Evolutionary conservation across 2,329 filamentous ascomycete species (phyloP).

Genomic region (Diaporthe helianthi): DNA sequence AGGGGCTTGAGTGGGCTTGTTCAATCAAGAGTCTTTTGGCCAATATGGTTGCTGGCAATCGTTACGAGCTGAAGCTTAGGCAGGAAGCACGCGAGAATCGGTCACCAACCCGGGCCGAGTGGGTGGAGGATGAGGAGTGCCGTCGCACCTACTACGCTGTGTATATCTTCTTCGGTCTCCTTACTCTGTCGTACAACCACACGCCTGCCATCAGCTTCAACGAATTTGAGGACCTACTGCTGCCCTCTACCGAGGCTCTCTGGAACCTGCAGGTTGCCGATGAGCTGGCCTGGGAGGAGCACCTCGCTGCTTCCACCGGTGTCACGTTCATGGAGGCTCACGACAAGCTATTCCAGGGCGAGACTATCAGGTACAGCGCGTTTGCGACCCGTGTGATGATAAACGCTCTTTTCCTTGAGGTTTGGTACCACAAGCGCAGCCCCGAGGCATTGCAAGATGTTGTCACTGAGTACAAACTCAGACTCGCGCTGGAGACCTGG

Average conservation of each 20-base stretch:
- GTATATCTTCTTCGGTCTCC: constrained; percentile 96
- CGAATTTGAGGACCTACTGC: constrained; percentile 90
- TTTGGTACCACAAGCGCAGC: constrained; percentile 98
- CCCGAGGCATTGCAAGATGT: constrained; percentile 97
- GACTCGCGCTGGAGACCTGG: constrained; percentile 97
- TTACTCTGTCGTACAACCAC: constrained; percentile 97
- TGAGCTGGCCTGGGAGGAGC: constrained; percentile 84
- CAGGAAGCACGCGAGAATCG: constrained; percentile 83
- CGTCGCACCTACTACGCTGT: constrained; percentile 97
- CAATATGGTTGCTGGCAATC: constrained; percentile 98
- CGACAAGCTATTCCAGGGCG: constrained; percentile 93
- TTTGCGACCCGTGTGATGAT: constrained; percentile 99
- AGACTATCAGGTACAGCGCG: constrained; percentile 88
- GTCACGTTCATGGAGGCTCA: constrained; percentile 94
- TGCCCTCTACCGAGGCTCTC: constrained; percentile 91
- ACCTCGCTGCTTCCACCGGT: constrained; percentile 71
- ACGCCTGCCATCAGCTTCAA: constrained; percentile 98
- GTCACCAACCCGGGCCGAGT: constrained; percentile 82
- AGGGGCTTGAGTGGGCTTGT: constrained; percentile 97
- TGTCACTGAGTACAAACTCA: constrained; percentile 96
- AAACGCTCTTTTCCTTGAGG: constrained; percentile 96
- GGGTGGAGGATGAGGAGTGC: constrained; percentile 97
- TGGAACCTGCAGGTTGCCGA: constrained; percentile 88
- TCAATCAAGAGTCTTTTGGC: constrained; percentile 98
- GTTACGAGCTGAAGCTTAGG: constrained; percentile 93